These are phyloP conservation scores for Vitis cinerea DNA, from an alignment of 164 flowering plant species.

Conservation along the genomic window DNA sequence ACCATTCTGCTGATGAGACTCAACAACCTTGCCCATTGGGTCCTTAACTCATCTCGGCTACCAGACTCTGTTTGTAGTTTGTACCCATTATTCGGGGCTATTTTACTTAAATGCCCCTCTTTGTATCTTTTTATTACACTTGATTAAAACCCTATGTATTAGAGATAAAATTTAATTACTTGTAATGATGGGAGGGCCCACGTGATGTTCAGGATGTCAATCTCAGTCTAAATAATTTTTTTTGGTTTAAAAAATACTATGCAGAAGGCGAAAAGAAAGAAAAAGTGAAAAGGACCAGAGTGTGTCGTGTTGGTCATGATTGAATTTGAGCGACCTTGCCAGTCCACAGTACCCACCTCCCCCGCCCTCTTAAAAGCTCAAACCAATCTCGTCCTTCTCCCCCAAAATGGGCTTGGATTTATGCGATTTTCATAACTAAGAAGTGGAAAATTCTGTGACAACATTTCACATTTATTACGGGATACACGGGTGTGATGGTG, in stretches of 20 bases:
- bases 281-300: neutral
- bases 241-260: too few relatives aligned
- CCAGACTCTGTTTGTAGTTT: too few relatives aligned
- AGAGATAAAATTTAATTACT: neutral
- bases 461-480: neutral
- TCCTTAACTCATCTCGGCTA: too few relatives aligned
- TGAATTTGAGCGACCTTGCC: neutral
- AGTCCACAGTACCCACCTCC: neutral
- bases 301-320: slow-evolving; percentile 14
- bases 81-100: too few relatives aligned
- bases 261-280: slow-evolving; percentile 1
- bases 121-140: neutral
- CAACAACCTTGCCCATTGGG: too few relatives aligned
- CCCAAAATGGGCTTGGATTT: slow-evolving; percentile 6
- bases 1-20: neutral
- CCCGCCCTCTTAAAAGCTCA: neutral
- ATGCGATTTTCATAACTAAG: neutral
- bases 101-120: too few relatives aligned
- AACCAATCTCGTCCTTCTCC: neutral
- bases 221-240: slow-evolving; percentile 11
- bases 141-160: too few relatives aligned
- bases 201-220: slow-evolving; percentile 5
- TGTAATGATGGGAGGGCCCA: slow-evolving; percentile 2
- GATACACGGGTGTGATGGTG: neutral
- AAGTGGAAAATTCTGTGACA: neutral